Conservation (phyloP, 257 asterid species). For the Nyctanthes arbortristis region DNA sequence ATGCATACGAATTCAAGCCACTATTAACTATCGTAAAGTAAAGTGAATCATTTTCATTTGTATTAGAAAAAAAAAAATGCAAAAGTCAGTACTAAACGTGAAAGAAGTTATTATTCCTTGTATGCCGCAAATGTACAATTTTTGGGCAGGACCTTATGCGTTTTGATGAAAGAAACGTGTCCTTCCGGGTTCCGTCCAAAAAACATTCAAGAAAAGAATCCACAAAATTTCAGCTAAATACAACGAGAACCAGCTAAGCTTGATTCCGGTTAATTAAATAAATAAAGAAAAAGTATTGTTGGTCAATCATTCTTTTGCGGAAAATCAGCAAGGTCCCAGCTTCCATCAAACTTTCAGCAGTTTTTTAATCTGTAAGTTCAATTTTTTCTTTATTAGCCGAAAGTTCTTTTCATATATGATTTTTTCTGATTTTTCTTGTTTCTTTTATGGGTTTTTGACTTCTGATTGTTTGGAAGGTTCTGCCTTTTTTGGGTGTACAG, state of each 20-base stretch:
- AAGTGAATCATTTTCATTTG: no score
- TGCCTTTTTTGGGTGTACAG: neutral
- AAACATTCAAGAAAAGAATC: neutral
- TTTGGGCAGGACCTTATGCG: neutral
- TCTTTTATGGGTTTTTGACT: neutral
- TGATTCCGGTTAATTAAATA: neutral
- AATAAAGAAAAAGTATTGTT: neutral
- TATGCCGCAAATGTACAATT: neutral
- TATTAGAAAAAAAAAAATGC: neutral
- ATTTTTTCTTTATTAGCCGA: constrained; percentile 4
- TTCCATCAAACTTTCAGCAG: constrained; percentile 26
- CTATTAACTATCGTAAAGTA: no score
- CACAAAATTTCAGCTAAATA: no score
- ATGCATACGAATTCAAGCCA: no score
- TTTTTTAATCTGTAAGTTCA: constrained; percentile 35
- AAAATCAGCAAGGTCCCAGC: constrained; percentile 28
- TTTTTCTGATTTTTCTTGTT: constrained; percentile 18
- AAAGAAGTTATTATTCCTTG: no score
- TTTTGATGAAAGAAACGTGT: neutral
- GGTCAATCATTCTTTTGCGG: constrained; percentile 25
- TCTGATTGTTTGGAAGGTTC: neutral
- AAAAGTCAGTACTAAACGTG: no score
- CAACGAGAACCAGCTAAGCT: neutral
- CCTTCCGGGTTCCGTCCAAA: neutral
- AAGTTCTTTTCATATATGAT: constrained; percentile 1